phyloP scores from a whole-genome alignment of 2,329 filamentous ascomycete genomes.

The Botryotinia narcissicola region DNA sequence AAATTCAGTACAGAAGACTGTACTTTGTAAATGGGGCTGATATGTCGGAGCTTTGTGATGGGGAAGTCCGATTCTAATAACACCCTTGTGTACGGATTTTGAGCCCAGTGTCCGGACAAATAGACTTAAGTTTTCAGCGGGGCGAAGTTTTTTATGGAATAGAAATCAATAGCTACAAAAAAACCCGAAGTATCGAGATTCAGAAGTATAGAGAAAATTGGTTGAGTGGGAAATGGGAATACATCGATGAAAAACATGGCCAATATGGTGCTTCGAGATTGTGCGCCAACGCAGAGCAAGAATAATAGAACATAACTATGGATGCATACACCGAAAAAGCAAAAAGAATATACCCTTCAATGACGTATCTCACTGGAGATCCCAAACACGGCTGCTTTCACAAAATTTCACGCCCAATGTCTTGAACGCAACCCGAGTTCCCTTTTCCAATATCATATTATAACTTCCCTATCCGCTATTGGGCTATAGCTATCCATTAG shows the following conservation, averaged over 20 bases:
- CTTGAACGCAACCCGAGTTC: neutral
- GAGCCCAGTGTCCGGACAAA: neutral
- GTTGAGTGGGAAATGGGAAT: neutral
- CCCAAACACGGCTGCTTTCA: neutral
- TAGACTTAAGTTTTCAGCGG: neutral
- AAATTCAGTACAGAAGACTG: no score
- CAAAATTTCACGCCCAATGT: neutral
- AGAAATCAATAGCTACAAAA: neutral
- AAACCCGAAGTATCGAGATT: neutral
- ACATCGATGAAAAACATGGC: neutral
- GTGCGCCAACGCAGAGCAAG: neutral
- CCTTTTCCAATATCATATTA: neutral
- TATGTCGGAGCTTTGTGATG: conserved; percentile 1
- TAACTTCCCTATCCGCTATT: neutral
- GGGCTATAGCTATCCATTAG: neutral
- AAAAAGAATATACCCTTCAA: neutral
- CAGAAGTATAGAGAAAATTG: neutral
- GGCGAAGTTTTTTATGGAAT: neutral
- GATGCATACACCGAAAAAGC: neutral
- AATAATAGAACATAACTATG: neutral
- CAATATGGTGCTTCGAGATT: neutral
- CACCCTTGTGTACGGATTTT: neutral
- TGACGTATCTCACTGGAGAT: neutral
- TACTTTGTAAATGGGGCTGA: neutral
- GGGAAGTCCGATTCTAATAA: conserved; percentile 14